Evolutionary conservation across 2,329 filamentous ascomycete genomes (phyloP).

Genomic region (Achaetomium macrosporum): DNA sequence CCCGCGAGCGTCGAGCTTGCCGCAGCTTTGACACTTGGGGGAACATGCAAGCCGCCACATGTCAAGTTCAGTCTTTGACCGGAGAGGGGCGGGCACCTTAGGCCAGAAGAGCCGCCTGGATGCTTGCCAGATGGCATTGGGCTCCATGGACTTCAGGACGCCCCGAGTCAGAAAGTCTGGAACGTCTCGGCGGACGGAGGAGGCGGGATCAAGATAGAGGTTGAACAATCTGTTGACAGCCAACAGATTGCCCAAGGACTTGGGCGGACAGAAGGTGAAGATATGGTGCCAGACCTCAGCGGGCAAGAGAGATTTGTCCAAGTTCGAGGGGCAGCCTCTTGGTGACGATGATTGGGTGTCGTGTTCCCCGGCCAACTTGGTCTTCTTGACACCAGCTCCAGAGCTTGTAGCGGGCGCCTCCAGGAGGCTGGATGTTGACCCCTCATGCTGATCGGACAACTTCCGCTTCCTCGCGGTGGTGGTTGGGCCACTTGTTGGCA

Average conservation of each 20-base stretch:
- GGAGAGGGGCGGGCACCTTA: constrained; percentile 63
- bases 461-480: constrained; percentile 29
- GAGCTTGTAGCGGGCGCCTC: background rate
- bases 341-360: background rate
- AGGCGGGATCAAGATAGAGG: constrained; percentile 48
- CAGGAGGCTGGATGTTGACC: constrained; percentile 1
- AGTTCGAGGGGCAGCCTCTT: background rate
- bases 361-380: constrained; percentile 23
- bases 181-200: constrained; percentile 26
- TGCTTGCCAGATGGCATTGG: constrained; percentile 64
- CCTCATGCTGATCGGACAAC: constrained; percentile 13
- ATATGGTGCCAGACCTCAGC: constrained; percentile 64
- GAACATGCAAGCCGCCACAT: constrained; percentile 70
- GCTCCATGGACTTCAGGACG: constrained; percentile 37
- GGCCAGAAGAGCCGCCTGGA: constrained; percentile 62
- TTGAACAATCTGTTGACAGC: constrained; percentile 63
- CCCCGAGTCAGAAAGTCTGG: constrained; percentile 32
- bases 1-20: constrained; percentile 32
- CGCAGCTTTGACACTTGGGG: constrained; percentile 62
- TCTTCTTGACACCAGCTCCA: constrained; percentile 25
- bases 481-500: constrained; percentile 19
- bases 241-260: constrained; percentile 58
- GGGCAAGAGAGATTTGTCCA: constrained; percentile 39
- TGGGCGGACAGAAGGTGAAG: constrained; percentile 61
- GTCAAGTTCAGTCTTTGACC: constrained; percentile 59